Evolutionary conservation across 1,284 basidiomycete genomes (phyloP).

Genomic region (Leucoagaricus sp.): DNA sequence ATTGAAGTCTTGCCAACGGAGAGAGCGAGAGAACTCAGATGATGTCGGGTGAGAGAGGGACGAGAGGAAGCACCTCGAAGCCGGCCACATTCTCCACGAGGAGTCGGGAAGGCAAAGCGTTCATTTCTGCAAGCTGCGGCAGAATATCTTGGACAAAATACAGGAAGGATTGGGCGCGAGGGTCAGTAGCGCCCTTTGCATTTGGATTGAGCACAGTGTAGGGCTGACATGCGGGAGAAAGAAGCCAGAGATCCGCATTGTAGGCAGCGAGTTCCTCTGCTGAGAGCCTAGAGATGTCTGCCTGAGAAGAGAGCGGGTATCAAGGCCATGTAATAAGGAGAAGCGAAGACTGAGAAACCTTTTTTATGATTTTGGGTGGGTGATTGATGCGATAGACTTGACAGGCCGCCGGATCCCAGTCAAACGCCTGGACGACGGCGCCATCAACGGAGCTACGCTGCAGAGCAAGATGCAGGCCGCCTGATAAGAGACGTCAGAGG

Average conservation of each 20-base stretch:
- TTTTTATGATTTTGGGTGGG: conserved; percentile 44
- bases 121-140: conserved; percentile 49
- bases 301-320: conserved; percentile 36
- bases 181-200: conserved; percentile 67
- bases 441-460: conserved; percentile 45
- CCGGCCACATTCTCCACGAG: conserved; percentile 80
- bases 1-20: conserved; percentile 51
- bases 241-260: conserved; percentile 63
- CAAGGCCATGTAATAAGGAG: neutral
- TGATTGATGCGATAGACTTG: conserved; percentile 65
- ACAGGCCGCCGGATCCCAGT: conserved; percentile 76
- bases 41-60: conserved; percentile 9
- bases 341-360: conserved; percentile 36
- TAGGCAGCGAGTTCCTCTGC: conserved; percentile 45
- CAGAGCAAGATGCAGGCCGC: conserved; percentile 73
- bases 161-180: conserved; percentile 74
- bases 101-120: conserved; percentile 53
- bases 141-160: conserved; percentile 68
- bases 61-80: conserved; percentile 60
- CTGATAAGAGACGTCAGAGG: conserved; percentile 34
- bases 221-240: conserved; percentile 80
- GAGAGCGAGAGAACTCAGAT: conserved; percentile 2
- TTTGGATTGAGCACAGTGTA: conserved; percentile 76
- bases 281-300: conserved; percentile 61
- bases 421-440: conserved; percentile 63